Base-by-base conservation (phyloP, 495 filamentous ascomycete species). In the Apodospora peruviana region DNA sequence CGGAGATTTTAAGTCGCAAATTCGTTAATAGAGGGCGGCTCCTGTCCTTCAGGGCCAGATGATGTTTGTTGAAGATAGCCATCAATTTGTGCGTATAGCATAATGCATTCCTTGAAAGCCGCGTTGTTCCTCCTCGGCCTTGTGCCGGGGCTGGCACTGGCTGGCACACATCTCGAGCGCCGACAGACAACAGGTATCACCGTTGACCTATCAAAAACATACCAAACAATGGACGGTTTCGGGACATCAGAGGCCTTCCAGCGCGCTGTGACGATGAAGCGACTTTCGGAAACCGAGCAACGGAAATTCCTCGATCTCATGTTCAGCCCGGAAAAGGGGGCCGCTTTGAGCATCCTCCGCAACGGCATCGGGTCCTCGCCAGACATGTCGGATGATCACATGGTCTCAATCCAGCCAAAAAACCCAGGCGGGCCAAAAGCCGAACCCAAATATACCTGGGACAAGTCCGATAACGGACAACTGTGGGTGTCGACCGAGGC, bases 361-460 rank as follows among this genome's bases (percentile, higher is more conserved):
- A 80, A 82, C 52, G 68, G 76, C n/a, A 73, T 80, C 52, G 74
- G 74, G 0, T 76, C 74, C 1, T 69, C 61, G 21, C 60, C 65
- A 0, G 68, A 65, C 47, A 66, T 65, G 50, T 58, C 56, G 42
- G 45, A 54, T 10, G 62, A 67, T 40, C 59, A 66, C 45, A 74
- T 72, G 66, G 70, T 72, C 20, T 62, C 63, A 1, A 75, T 76
- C 50, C 55, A 61, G 40, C 71, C 75, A 11, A 65, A 62, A 41
- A 66, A 54, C 52, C 73, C 74, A 7, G 65, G 69, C 10, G 47
- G 53, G 29, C 65, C 74, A 11, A 51, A 45, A 17, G 51, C 43
- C 2, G 40, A 56, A 8, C 68, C 63, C 0, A 56, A 60, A 5
- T 77, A 75, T 40, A 56, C 52, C 39, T 77, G 73, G 72, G 72